These are phyloP conservation scores for Porogramme epimiltina DNA, from an alignment of 1,284 basidiomycete genomes.

Conservation along the genomic window DNA sequence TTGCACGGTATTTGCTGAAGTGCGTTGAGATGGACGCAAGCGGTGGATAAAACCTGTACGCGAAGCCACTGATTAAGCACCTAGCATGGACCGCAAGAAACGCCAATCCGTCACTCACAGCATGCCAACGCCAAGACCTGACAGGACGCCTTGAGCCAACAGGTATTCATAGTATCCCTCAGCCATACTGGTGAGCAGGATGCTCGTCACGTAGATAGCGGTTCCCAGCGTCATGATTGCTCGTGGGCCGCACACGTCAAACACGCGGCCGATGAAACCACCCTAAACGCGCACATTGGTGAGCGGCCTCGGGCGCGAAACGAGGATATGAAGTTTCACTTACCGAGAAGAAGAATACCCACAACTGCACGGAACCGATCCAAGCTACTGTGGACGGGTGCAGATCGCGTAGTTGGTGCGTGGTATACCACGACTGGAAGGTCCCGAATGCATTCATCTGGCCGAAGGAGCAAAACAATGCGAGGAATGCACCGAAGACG, in stretches of 20 bases:
- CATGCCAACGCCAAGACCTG: constrained; percentile 38
- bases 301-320: not conserved
- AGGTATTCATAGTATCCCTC: constrained; percentile 37
- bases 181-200: constrained; percentile 39
- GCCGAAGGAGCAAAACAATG: constrained; percentile 38
- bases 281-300: constrained; percentile 23
- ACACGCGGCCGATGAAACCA: constrained; percentile 34
- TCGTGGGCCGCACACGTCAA: constrained; percentile 38
- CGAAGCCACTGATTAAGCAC: not conserved
- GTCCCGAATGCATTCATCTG: constrained; percentile 41
- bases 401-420: constrained; percentile 37
- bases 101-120: constrained; percentile 30
- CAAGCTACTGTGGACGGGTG: constrained; percentile 46
- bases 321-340: constrained; percentile 15
- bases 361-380: constrained; percentile 49
- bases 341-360: constrained; percentile 42
- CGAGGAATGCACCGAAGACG: constrained; percentile 21
- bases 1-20: constrained; percentile 57
- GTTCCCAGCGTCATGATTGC: constrained; percentile 36
- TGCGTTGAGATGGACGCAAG: constrained; percentile 44
- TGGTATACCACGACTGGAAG: constrained; percentile 47
- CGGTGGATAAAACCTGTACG: constrained; percentile 33
- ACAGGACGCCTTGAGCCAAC: constrained; percentile 39
- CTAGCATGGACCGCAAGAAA: not conserved
- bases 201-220: constrained; percentile 34